Evolutionary conservation across 169 alveolate species (phyloP).

Genomic region (Babesia bovis): DNA sequence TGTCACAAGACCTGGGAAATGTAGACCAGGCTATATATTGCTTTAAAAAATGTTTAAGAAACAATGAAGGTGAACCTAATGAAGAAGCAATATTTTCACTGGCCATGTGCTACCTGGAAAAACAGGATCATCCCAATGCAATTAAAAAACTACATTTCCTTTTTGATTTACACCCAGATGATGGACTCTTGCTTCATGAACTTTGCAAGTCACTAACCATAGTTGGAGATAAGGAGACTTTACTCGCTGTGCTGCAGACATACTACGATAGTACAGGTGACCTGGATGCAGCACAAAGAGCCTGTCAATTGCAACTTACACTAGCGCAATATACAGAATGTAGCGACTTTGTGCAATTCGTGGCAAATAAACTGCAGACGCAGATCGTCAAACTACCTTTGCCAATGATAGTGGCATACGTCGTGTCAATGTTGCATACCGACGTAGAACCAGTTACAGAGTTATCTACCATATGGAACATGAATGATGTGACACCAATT

Average conservation of each 20-base stretch:
- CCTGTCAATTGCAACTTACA: constrained; percentile 29
- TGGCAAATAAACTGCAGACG: constrained; percentile 5
- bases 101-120: constrained; percentile 64
- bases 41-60: constrained; percentile 56
- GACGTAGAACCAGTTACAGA: constrained; percentile 26
- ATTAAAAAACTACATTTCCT: constrained; percentile 37
- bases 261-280: constrained; percentile 31
- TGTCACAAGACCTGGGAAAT: constrained; percentile 67
- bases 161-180: constrained; percentile 55
- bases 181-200: constrained; percentile 44
- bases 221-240: constrained; percentile 54
- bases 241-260: constrained; percentile 41
- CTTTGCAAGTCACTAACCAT: constrained; percentile 43
- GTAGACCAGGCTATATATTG: constrained; percentile 68
- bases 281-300: constrained; percentile 26
- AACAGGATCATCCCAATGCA: constrained; percentile 60
- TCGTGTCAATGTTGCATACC: constrained; percentile 31
- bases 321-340: constrained; percentile 45
- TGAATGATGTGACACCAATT: not conserved
- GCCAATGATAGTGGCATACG: constrained; percentile 41
- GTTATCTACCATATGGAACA: constrained; percentile 23
- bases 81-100: constrained; percentile 61
- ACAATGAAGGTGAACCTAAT: constrained; percentile 40
- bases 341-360: constrained; percentile 5
- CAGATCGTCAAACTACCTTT: constrained; percentile 15